These are phyloP conservation scores for Diaporthe vaccinii DNA, from an alignment of 2,329 filamentous ascomycete species.

Conservation along the genomic window DNA sequence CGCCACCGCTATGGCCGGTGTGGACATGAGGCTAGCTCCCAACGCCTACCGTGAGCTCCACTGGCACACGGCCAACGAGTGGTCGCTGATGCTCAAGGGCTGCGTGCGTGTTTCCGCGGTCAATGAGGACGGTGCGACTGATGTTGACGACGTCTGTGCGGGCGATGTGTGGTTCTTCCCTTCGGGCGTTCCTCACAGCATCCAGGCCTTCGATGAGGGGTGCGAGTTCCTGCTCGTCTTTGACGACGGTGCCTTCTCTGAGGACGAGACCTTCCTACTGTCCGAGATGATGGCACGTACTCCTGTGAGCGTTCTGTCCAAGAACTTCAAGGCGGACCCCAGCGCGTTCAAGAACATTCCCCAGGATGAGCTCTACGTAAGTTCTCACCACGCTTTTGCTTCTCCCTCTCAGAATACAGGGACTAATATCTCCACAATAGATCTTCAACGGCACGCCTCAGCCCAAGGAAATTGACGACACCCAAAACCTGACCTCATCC, in stretches of 20 bases:
- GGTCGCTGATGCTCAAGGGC: conserved; percentile 67
- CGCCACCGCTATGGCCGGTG: conserved; percentile 67
- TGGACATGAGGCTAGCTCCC: conserved; percentile 70
- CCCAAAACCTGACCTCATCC: conserved; percentile 61
- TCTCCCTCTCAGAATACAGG: background rate
- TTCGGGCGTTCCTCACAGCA: conserved; percentile 62
- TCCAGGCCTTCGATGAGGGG: conserved; percentile 68
- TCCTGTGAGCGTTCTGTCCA: conserved; percentile 66
- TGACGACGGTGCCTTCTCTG: conserved; percentile 69
- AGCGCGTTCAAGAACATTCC: conserved; percentile 63
- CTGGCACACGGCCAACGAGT: conserved; percentile 70
- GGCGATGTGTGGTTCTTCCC: conserved; percentile 70
- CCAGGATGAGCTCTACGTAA: conserved; percentile 59
- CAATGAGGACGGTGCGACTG: conserved; percentile 63
- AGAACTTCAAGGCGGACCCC: conserved; percentile 64
- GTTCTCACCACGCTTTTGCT: conserved; percentile 20
- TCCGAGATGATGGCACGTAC: conserved; percentile 66
- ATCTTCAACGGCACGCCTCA: conserved; percentile 67
- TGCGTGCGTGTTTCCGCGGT: conserved; percentile 65
- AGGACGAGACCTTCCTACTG: conserved; percentile 71
- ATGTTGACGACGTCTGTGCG: conserved; percentile 61
- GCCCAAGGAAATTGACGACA: conserved; percentile 57
- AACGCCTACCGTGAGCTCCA: conserved; percentile 74
- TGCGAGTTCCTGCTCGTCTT: conserved; percentile 73
- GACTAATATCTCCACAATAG: conserved; percentile 37